These are phyloP conservation scores for Solanum paucissectum DNA, from an alignment of 257 asterid genomes.

Conservation along the genomic window DNA sequence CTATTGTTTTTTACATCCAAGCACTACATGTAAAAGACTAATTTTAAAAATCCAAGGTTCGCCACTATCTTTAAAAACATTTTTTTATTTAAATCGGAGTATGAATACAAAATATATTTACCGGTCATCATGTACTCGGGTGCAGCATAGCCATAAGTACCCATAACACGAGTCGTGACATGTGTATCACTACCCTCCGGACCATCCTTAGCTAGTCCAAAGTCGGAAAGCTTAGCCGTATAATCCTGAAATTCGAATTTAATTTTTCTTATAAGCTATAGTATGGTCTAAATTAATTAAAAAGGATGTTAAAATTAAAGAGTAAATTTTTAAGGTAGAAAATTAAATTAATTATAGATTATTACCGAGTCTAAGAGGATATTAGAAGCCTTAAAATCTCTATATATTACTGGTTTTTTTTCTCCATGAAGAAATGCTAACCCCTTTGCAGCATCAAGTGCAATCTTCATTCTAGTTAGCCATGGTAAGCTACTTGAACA, in stretches of 20 bases:
- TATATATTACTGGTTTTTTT: conserved; percentile 60
- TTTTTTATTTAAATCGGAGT: not conserved
- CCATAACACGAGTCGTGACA: conserved; percentile 75
- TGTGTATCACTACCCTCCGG: conserved; percentile 70
- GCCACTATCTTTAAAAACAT: fast-evolving
- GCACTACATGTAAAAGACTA: not conserved
- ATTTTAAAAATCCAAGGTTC: not conserved
- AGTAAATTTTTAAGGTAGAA: not conserved
- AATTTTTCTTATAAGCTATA: not conserved
- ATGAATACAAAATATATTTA: not conserved
- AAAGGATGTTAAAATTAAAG: not conserved
- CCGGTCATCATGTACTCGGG: conserved; percentile 90
- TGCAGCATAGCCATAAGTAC: conserved; percentile 90
- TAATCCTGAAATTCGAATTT: conserved; percentile 29
- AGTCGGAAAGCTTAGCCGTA: conserved; percentile 62
- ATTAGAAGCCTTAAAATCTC: conserved; percentile 79
- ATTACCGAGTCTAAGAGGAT: conserved; percentile 37
- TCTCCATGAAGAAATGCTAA: conserved; percentile 73
- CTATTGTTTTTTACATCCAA: not conserved
- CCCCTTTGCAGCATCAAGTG: conserved; percentile 72
- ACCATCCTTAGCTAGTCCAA: conserved; percentile 83
- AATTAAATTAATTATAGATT: not conserved
- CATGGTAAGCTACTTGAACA: conserved; percentile 44
- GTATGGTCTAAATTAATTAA: not conserved
- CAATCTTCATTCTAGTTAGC: conserved; percentile 62